Evolutionary conservation across 2,329 filamentous ascomycete genomes (phyloP), one percentile per base, ranked within the genome.

Genomic region (Thermothelomyces thermophilus): DNA sequence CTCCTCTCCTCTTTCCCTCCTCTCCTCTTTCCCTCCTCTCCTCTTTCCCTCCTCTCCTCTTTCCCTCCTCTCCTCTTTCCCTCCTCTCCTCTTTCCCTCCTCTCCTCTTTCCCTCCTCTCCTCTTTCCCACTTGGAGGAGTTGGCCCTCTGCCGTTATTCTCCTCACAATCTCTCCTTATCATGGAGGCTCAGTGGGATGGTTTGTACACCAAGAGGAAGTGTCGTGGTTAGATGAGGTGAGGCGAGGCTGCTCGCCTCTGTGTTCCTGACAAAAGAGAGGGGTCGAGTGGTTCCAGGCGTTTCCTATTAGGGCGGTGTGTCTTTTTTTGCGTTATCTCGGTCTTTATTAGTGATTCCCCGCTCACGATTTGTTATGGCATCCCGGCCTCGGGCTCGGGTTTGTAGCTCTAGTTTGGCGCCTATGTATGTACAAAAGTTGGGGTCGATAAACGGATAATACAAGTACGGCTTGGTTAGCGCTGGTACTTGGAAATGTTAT

Each of bases 311-410:
- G 28, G 26, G 22, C 16, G 48, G 41, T 30, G 41, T 44, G n/a
- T 47, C 19, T 35, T 39, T 42, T 19, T 43, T 42, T 28, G 33
- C n/a, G 31, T 40, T 43, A 22, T 49, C 22, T 41, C 16, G 30
- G 19, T 30, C 2, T 14, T 13, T 43, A 45, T 40, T 48, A 36
- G 45, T 56, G 56, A 59, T 59, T 59, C 57, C 56, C 57, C 57
- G 47, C 57, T 59, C 56, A 59, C 40, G 57, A 59, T 54, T 48
- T 53, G 52, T 47, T 51, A 58, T 55, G 53, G 55, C 55, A 53
- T 46, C 41, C 36, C 26, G 14, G 20, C 34, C 28, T 45, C 28
- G 42, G 44, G 19, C 5, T 43, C 10, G 14, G 34, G 36, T 28
- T 10, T 48, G 28, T 45, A 52, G 43, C 22, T 19, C 19, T 40